These are phyloP conservation scores for Fusarium sulawesiense DNA, from an alignment of 2,329 filamentous ascomycete genomes.

Conservation along the genomic window DNA sequence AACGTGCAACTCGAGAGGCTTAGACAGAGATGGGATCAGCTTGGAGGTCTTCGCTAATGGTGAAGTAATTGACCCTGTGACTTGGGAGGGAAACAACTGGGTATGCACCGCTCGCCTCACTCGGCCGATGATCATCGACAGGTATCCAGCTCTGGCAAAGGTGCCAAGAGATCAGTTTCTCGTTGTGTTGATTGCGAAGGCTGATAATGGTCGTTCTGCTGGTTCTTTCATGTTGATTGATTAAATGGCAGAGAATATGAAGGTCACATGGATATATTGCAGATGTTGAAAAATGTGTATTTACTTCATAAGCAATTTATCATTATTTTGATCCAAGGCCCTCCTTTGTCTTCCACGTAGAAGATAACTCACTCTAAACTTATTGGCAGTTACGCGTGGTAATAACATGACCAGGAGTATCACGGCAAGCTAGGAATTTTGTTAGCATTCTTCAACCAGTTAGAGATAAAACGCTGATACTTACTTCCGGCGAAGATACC, in stretches of 20 bases:
- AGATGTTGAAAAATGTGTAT: neutral
- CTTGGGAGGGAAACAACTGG: neutral
- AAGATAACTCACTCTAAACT: neutral
- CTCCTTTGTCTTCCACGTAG: neutral
- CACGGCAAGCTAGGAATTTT: neutral
- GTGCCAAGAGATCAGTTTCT: conserved; percentile 7
- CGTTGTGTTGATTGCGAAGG: neutral
- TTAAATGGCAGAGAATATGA: neutral
- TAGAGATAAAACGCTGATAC: neutral
- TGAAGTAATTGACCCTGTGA: accelerated
- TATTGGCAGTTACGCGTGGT: neutral
- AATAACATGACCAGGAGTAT: neutral
- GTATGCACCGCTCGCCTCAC: neutral
- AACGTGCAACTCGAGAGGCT: too few relatives aligned
- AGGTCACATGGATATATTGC: neutral
- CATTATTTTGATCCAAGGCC: neutral
- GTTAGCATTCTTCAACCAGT: neutral
- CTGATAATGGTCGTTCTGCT: neutral
- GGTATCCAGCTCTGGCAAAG: neutral
- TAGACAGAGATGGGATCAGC: accelerated
- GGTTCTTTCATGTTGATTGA: neutral
- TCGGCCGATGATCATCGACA: neutral
- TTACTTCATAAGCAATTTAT: neutral
- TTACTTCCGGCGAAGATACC: neutral
- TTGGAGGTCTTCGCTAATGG: neutral